These are phyloP conservation scores for Laguncularia racemosa DNA, from an alignment of 345 rosid genomes.

Conservation along the genomic window DNA sequence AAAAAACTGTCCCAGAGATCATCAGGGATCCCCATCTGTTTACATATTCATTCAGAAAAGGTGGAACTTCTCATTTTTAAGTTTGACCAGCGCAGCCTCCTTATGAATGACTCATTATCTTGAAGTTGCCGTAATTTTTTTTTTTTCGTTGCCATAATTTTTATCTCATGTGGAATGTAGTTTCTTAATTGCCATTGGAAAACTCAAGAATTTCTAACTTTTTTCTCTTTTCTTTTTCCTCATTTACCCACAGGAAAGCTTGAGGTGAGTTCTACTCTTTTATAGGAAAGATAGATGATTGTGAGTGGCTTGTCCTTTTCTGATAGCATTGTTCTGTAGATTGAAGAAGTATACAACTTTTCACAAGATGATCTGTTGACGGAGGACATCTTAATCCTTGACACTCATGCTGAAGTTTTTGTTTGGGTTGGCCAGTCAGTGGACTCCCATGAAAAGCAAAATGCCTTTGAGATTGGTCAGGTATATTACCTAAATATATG, in stretches of 20 bases:
- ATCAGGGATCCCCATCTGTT: slow-evolving; percentile 89
- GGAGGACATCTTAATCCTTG: slow-evolving; percentile 86
- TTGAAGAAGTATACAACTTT: slow-evolving; percentile 90
- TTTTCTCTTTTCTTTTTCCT: slow-evolving; percentile 18
- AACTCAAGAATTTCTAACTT: slow-evolving; percentile 29
- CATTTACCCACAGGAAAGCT: slow-evolving; percentile 61
- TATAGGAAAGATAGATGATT: slow-evolving; percentile 10
- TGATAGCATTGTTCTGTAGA: slow-evolving; percentile 33
- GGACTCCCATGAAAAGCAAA: slow-evolving; percentile 81
- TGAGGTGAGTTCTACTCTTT: slow-evolving; percentile 59
- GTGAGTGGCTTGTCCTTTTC: slow-evolving; percentile 10
- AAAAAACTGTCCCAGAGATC: slow-evolving; percentile 51
- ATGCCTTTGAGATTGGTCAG: slow-evolving; percentile 88
- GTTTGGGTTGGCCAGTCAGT: slow-evolving; percentile 94
- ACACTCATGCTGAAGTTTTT: slow-evolving; percentile 93
- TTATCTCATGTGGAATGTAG: slow-evolving; percentile 2
- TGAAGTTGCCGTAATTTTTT: not conserved
- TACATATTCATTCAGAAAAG: slow-evolving; percentile 57
- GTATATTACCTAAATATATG: slow-evolving; percentile 22
- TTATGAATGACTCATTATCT: not conserved
- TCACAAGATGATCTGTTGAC: slow-evolving; percentile 93
- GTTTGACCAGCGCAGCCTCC: not conserved
- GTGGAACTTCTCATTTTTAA: slow-evolving; percentile 20
- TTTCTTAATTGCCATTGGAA: not conserved
- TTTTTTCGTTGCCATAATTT: slow-evolving; percentile 7